Percentiles rank a stretch among this genome's conserved stretches.
These are phyloP conservation scores for Beauveria sp. DNA, from an alignment of 2,329 filamentous ascomycete species.

Conservation along the genomic window DNA sequence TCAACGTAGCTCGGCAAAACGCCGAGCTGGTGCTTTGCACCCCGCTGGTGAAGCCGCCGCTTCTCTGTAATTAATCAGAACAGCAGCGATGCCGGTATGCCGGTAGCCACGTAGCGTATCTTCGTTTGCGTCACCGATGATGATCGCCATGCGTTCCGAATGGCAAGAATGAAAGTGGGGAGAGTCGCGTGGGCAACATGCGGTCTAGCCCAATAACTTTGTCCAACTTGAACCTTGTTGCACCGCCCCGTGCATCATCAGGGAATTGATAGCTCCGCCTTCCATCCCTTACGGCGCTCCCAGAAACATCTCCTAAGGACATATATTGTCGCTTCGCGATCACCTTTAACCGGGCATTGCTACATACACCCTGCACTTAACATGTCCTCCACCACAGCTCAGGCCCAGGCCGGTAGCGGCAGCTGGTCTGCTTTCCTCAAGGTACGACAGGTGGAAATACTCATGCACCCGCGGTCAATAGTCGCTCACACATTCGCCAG, in stretches of 20 bases:
- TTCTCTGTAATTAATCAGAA: background rate
- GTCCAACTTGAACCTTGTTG: background rate
- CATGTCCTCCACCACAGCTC: constrained; percentile 20
- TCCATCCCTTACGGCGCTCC: background rate
- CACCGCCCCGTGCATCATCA: background rate
- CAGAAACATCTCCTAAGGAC: background rate
- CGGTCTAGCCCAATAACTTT: background rate
- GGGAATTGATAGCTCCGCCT: background rate
- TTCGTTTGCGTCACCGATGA: constrained; percentile 6
- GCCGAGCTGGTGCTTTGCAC: background rate
- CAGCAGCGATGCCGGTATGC: background rate
- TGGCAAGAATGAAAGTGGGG: constrained; percentile 2
- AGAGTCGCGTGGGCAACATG: constrained; percentile 6
- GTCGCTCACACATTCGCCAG: constrained; percentile 23
- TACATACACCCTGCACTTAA: background rate
- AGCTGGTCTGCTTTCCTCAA: constrained; percentile 48
- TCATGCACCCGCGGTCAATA: constrained; percentile 1
- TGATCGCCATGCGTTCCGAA: background rate
- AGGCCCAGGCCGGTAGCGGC: constrained; percentile 32
- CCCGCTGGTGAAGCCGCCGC: background rate
- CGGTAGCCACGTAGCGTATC: background rate
- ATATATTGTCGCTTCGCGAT: background rate
- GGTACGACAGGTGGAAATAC: constrained; percentile 23
- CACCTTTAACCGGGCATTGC: background rate
- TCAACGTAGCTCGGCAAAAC: background rate